phyloP scores from a whole-genome alignment of 1,139 yeast genomes.

The Blastobotrys niveus region DNA sequence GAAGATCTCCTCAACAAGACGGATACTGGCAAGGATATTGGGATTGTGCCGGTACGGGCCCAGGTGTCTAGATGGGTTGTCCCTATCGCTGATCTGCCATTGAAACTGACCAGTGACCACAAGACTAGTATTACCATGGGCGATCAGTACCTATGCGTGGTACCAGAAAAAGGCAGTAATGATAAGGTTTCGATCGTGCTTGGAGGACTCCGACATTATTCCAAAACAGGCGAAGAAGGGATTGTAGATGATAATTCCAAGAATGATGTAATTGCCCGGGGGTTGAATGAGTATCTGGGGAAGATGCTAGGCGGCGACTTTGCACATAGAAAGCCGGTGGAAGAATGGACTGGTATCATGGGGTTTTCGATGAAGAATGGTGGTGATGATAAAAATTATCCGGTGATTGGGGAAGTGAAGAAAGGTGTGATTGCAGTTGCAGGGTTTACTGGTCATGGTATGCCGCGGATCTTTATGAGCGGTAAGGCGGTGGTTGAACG shows the following conservation, averaged over 20 bases:
- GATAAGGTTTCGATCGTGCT: constrained; percentile 19
- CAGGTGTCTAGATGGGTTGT: constrained; percentile 23
- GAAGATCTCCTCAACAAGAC: constrained; percentile 27
- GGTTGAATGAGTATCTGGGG: constrained; percentile 20
- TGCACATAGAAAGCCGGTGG: constrained; percentile 19
- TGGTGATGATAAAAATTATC: constrained; percentile 35
- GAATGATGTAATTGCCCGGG: constrained; percentile 19
- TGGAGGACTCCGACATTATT: constrained; percentile 30
- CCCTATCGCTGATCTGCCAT: constrained; percentile 2
- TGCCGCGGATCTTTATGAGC: constrained; percentile 40
- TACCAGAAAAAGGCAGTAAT: constrained; percentile 5
- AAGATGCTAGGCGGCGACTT: constrained; percentile 20
- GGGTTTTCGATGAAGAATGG: constrained; percentile 34
- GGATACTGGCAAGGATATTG: not conserved
- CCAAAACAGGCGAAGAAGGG: constrained; percentile 19
- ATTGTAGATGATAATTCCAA: constrained; percentile 20
- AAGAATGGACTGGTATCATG: constrained; percentile 41
- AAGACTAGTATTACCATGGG: constrained; percentile 12
- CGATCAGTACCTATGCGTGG: constrained; percentile 15
- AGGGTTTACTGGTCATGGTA: constrained; percentile 47
- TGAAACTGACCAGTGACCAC: constrained; percentile 1
- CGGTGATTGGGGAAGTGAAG: constrained; percentile 23
- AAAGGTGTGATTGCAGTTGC: constrained; percentile 35
- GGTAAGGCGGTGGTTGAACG: constrained; percentile 26
- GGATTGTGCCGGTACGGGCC: constrained; percentile 27